Conservation (phyloP, 108 stramenopile genomes). For the Cyclostephanos invisitatus region DNA sequence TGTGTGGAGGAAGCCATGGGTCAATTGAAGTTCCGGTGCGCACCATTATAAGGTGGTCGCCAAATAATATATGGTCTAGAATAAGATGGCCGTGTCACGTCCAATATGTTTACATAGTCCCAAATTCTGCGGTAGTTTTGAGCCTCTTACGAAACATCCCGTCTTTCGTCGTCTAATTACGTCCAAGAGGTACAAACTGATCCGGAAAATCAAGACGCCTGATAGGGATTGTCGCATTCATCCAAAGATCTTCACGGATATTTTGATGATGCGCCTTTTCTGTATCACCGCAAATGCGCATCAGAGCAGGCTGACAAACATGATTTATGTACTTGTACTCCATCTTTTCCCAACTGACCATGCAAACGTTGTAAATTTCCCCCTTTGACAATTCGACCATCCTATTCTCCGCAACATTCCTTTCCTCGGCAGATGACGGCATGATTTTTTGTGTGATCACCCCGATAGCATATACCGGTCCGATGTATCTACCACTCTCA, state of each 20-base stretch:
- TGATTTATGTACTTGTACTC: constrained; percentile 15
- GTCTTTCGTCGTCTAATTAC: no score
- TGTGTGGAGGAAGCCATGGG: no score
- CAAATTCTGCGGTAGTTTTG: no score
- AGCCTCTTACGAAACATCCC: no score
- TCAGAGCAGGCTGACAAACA: constrained; percentile 17
- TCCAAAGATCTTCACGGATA: constrained; percentile 20
- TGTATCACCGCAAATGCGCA: constrained; percentile 6
- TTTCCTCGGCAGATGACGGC: constrained; percentile 18
- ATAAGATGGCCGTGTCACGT: no score
- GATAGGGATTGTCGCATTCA: constrained; percentile 2
- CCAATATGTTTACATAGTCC: no score
- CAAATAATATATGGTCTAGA: no score
- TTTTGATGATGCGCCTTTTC: not conserved
- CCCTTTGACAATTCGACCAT: not conserved
- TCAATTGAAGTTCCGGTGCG: no score
- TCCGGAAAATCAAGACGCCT: not conserved
- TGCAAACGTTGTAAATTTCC: constrained; percentile 4
- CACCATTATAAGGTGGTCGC: no score
- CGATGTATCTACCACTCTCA: constrained; percentile 8
- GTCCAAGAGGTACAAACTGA: not conserved
- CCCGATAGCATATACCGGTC: constrained; percentile 25
- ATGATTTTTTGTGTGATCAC: constrained; percentile 17
- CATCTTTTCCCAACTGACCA: constrained; percentile 17
- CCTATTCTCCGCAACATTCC: constrained; percentile 3